Conservation (phyloP, 2,329 filamentous ascomycete genomes). For the Remersonia thermophila region DNA sequence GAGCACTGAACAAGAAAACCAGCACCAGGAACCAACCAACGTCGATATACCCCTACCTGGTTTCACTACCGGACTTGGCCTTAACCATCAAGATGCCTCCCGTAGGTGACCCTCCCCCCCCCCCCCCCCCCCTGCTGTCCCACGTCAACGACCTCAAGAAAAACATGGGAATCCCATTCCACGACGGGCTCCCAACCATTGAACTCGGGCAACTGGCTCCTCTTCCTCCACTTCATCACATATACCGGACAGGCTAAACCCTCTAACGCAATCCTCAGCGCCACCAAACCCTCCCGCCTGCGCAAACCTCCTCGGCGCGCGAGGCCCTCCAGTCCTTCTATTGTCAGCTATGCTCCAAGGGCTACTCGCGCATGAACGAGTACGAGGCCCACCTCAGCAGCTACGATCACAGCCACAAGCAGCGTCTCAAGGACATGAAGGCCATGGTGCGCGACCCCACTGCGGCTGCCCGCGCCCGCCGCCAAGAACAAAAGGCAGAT, state of each 20-base stretch:
- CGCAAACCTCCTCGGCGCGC: constrained; percentile 52
- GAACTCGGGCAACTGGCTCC: no score
- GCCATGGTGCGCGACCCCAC: constrained; percentile 63
- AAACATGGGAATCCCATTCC: no score
- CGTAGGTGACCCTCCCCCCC: constrained; percentile 32
- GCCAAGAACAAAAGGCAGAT: constrained; percentile 58
- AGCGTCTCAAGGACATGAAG: constrained; percentile 80
- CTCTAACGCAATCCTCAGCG: constrained; percentile 28
- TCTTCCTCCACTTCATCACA: no score
- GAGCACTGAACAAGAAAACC: no score
- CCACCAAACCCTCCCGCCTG: constrained; percentile 45
- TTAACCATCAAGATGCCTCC: constrained; percentile 37
- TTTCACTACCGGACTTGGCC: no score
- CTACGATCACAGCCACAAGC: constrained; percentile 93
- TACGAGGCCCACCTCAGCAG: constrained; percentile 89
- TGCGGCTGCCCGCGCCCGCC: constrained; percentile 51
- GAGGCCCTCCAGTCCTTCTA: constrained; percentile 72
- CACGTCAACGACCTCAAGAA: constrained; percentile 13
- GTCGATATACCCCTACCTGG: no score
- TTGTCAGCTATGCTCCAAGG: constrained; percentile 81
- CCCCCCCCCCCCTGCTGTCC: constrained; percentile 31
- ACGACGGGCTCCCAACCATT: no score
- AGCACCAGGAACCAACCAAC: no score
- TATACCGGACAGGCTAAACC: no score
- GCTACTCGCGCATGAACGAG: constrained; percentile 89